phyloP scores from a whole-genome alignment of 139 green algal genomes.

The Tetradesmus obliquus region DNA sequence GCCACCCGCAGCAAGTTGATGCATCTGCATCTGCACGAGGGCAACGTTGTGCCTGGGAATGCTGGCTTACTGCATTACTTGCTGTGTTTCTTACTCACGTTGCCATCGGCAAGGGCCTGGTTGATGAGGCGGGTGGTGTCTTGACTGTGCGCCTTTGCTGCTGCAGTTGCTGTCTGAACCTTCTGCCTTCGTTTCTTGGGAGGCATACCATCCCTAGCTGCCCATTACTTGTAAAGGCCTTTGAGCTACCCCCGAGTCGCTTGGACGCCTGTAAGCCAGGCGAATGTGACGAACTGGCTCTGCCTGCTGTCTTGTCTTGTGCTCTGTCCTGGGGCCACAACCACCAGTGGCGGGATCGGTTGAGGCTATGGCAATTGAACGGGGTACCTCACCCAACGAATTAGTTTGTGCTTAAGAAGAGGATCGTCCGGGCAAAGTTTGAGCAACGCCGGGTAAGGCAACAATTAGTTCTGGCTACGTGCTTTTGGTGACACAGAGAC shows the following conservation, averaged over 20 bases:
- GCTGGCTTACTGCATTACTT: too few relatives aligned
- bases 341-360: background rate
- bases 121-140: constrained; percentile 54
- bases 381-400: too few relatives aligned
- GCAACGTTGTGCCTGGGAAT: too few relatives aligned
- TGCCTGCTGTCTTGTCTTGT: background rate
- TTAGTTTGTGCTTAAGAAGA: too few relatives aligned
- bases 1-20: too few relatives aligned
- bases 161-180: constrained; percentile 22
- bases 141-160: constrained; percentile 48
- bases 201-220: constrained; percentile 16
- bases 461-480: too few relatives aligned
- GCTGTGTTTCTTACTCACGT: too few relatives aligned
- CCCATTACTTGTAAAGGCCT: background rate
- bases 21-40: too few relatives aligned
- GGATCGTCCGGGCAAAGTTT: too few relatives aligned
- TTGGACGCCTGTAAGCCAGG: background rate
- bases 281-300: background rate
- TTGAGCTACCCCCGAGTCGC: background rate
- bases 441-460: too few relatives aligned
- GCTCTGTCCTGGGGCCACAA: background rate
- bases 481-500: too few relatives aligned
- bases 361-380: too few relatives aligned
- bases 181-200: constrained; percentile 25
- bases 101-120: constrained; percentile 28